Evolutionary conservation across 805 yeast genomes (phyloP), one percentile per base, ranked within the genome.

Genomic region (Ogataea siamensis): DNA sequence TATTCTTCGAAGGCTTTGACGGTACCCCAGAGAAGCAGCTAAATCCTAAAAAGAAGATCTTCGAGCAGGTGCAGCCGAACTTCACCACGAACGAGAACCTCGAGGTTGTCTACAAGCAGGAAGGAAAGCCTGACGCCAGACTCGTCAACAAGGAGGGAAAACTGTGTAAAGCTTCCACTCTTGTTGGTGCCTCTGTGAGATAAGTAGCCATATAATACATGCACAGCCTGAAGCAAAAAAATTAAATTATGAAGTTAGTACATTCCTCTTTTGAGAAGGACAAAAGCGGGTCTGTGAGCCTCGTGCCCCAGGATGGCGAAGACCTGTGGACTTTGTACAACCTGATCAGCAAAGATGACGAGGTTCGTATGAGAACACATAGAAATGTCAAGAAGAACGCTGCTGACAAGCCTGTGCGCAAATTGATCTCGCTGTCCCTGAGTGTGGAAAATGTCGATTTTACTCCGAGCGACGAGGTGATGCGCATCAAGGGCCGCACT

Each of bases 41-140:
- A 66, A 91, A 91, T 70, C 98, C 99, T 55, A 93, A 93, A 82
- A 93, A 93, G 84, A 93, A 93, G 76, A 73, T 89, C 46, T 93
- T 96, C 94, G 99, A 93, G 74, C 76, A 89, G 37, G 71, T 85
- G 49, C 99, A 93, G 73, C 98, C 97, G 36, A 72, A 74, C 44
- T 89, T 93, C 73, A 70, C 91, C 41, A 91, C 98, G 20, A 78
- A 71, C 50, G 93, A 78, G 27, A 67, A 70, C 33, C 73, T 80
- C 42, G 85, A 85, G 58, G 96, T 91, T 28, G 74, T 86, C 45
- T 91, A 77, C 73, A 83, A 83, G 56, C 70, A 72, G 52, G 87
- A 81, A 56, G 94, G 94, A 50, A 80, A 81, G 59, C 80, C 81
- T 39, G 80, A 78, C 45, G 73, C 67, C 53, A 82, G 74, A 62